These are phyloP conservation scores for Phaeophleospora eucalypticola DNA, from an alignment of 2,329 filamentous ascomycete genomes.

Conservation along the genomic window DNA sequence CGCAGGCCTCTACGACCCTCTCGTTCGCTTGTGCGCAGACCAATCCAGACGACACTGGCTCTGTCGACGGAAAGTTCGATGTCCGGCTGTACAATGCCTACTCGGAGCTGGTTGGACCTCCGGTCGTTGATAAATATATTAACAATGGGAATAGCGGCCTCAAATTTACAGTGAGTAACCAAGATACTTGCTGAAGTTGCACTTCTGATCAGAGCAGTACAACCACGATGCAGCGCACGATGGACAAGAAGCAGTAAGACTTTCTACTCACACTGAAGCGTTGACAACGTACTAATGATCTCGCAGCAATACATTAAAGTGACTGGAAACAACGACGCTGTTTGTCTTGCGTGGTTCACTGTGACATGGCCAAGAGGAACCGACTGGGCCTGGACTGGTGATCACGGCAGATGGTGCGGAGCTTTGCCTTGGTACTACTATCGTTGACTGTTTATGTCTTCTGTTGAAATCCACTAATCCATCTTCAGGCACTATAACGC, in stretches of 20 bases:
- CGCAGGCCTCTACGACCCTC: not conserved
- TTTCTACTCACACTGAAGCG: no score
- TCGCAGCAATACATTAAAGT: not conserved
- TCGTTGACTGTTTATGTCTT: not conserved
- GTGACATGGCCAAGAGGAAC: not conserved
- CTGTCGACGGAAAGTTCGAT: not conserved
- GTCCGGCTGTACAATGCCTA: not conserved
- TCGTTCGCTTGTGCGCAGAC: not conserved
- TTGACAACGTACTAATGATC: no score
- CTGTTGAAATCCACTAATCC: not conserved
- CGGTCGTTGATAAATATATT: not conserved
- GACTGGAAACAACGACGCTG: not conserved
- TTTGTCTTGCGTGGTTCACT: constrained; percentile 1
- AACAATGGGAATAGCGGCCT: not conserved
- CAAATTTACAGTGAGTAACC: no score
- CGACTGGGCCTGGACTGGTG: not conserved
- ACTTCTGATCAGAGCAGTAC: no score
- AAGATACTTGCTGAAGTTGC: no score
- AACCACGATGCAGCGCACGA: no score
- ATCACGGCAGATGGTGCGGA: not conserved
- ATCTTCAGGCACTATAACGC: not conserved
- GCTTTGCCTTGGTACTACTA: not conserved
- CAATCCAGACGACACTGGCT: not conserved
- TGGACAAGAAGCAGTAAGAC: no score
- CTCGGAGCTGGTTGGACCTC: not conserved